These are phyloP conservation scores for Kodamaea sp. DNA, from an alignment of 1,139 yeast genomes.

Conservation along the genomic window DNA sequence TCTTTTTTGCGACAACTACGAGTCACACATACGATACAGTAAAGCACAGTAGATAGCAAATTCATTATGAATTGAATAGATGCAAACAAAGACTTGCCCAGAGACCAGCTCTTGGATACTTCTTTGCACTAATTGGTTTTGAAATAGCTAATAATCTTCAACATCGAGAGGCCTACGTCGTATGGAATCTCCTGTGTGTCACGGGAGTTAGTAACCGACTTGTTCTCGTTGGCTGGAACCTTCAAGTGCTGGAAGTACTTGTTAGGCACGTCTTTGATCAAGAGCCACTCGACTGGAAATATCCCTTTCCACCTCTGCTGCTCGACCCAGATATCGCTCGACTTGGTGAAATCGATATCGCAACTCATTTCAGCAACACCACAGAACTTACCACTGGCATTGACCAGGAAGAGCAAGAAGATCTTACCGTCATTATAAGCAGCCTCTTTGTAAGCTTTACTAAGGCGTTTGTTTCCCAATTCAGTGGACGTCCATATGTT, in stretches of 20 bases:
- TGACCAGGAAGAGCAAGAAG: conserved; percentile 57
- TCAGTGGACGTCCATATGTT: conserved; percentile 63
- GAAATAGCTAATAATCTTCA: conserved; percentile 42
- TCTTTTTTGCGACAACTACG: too few relatives aligned
- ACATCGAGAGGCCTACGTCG: conserved; percentile 49
- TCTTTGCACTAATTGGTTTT: conserved; percentile 14
- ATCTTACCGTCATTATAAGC: conserved; percentile 28
- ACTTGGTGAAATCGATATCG: conserved; percentile 33
- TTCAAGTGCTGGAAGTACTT: conserved; percentile 44
- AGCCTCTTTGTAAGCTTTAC: conserved; percentile 33
- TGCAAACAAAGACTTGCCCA: too few relatives aligned
- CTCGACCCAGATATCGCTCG: conserved; percentile 51
- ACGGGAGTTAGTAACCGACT: conserved; percentile 59
- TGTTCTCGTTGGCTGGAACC: conserved; percentile 47
- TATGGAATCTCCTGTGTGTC: conserved; percentile 57
- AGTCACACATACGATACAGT: too few relatives aligned
- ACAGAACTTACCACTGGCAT: conserved; percentile 60
- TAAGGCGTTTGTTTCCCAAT: conserved; percentile 54
- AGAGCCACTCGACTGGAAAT: conserved; percentile 55
- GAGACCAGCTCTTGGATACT: too few relatives aligned
- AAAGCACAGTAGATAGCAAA: background rate
- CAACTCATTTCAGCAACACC: conserved; percentile 61
- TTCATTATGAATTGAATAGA: too few relatives aligned
- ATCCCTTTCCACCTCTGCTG: conserved; percentile 51
- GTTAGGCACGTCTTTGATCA: conserved; percentile 53